phyloP scores from a whole-genome alignment of 1,284 basidiomycete genomes.

The Ganoderma meredithae region DNA sequence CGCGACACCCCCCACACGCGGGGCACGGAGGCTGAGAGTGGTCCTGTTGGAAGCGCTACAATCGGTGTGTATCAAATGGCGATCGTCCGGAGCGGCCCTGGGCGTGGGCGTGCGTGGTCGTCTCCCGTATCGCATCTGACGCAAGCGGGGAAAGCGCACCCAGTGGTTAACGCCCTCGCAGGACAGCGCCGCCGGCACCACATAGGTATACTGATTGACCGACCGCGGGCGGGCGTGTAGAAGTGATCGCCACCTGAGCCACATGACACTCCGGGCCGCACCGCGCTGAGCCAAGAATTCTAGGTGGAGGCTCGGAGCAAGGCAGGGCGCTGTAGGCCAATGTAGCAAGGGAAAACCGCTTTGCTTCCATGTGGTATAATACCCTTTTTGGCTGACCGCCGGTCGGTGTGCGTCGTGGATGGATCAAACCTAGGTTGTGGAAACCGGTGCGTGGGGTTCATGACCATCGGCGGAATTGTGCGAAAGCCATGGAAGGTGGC shows the following conservation, averaged over 20 bases:
- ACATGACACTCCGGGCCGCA: background rate
- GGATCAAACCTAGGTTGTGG: background rate
- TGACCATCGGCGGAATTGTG: background rate
- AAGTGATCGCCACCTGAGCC: background rate
- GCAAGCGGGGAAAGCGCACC: background rate
- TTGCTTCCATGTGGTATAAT: constrained; percentile 10
- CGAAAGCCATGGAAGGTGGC: constrained; percentile 6
- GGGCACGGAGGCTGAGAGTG: background rate
- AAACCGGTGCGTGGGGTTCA: background rate
- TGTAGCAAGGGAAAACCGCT: background rate
- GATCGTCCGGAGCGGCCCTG: background rate
- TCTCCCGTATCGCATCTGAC: background rate
- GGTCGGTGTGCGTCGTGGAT: background rate
- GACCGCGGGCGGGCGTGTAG: background rate
- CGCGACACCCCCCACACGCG: background rate
- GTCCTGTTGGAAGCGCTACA: no score
- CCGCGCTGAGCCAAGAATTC: background rate
- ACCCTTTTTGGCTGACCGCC: background rate
- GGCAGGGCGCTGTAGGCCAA: background rate
- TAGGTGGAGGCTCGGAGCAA: background rate
- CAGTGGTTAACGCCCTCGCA: background rate
- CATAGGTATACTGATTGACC: background rate
- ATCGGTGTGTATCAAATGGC: background rate
- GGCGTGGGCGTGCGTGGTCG: background rate
- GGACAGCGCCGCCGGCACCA: background rate